Conservation (phyloP, 2,329 filamentous ascomycete species). For the Pseudogymnoascus sp. region DNA sequence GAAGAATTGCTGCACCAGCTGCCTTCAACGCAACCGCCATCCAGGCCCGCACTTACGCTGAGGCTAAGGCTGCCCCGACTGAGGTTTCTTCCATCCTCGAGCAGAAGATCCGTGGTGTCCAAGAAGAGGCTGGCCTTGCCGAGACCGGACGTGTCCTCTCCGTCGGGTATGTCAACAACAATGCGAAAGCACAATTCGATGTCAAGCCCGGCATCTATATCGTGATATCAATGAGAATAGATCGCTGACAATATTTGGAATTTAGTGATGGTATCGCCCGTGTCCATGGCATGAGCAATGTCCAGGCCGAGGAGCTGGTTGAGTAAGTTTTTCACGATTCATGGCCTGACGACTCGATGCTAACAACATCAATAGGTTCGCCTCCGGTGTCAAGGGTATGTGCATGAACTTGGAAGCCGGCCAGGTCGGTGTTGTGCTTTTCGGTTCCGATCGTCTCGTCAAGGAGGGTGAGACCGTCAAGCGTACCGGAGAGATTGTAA, state of each 20-base stretch:
- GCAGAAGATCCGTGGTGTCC: slow-evolving; percentile 96
- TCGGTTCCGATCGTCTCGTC: slow-evolving; percentile 99
- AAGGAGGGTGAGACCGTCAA: slow-evolving; percentile 99
- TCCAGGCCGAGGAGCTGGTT: slow-evolving; percentile 99
- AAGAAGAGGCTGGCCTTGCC: slow-evolving; percentile 91
- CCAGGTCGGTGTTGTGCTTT: slow-evolving; percentile 99
- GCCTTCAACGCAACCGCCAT: slow-evolving; percentile 63
- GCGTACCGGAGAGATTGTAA: slow-evolving; percentile 98
- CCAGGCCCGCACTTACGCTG: slow-evolving; percentile 82
- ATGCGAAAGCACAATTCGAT: slow-evolving; percentile 11
- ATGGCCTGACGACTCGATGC: slow-evolving; percentile 21
- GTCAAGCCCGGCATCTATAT: neutral
- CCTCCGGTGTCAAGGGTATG: slow-evolving; percentile 99
- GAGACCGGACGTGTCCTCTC: slow-evolving; percentile 99
- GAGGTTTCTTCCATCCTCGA: slow-evolving; percentile 99
- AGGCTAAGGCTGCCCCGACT: slow-evolving; percentile 90
- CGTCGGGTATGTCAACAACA: slow-evolving; percentile 72
- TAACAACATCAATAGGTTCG: slow-evolving; percentile 60
- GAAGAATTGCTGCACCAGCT: slow-evolving; percentile 78
- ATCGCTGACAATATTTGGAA: slow-evolving; percentile 22
- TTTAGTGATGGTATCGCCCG: slow-evolving; percentile 98
- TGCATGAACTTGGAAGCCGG: slow-evolving; percentile 99
- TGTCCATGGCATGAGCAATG: slow-evolving; percentile 99
- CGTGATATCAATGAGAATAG: slow-evolving; percentile 3
- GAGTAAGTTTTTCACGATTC: slow-evolving; percentile 62